Evolutionary conservation across 2,329 filamentous ascomycete genomes (phyloP).

Genomic region (Colletotrichum higginsianum): DNA sequence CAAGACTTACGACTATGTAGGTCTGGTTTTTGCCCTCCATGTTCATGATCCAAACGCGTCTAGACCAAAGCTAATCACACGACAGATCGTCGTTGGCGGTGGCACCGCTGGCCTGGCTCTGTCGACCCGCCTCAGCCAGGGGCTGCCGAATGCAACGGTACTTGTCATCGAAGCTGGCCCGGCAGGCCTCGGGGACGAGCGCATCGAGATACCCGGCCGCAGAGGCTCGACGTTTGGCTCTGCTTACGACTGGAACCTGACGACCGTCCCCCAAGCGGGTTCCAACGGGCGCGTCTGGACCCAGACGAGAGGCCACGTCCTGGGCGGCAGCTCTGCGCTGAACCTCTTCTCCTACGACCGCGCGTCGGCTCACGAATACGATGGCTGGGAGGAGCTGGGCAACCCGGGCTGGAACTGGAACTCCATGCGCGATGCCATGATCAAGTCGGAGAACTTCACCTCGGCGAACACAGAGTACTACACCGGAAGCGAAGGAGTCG

Average conservation of each 20-base stretch:
- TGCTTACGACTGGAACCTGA: constrained; percentile 60
- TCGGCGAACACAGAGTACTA: constrained; percentile 37
- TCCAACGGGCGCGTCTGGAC: constrained; percentile 57
- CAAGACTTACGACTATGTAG: too few species aligned
- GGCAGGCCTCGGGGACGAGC: constrained; percentile 47
- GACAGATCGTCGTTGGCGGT: constrained; percentile 26
- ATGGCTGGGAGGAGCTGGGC: constrained; percentile 55
- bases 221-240: constrained; percentile 49
- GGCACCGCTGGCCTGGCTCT: constrained; percentile 26
- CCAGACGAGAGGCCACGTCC: constrained; percentile 62
- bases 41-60: too few species aligned
- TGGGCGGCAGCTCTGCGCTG: constrained; percentile 64
- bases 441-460: constrained; percentile 48
- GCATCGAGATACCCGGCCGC: constrained; percentile 52
- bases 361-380: constrained; percentile 53
- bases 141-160: constrained; percentile 49
- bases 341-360: constrained; percentile 61
- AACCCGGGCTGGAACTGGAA: constrained; percentile 54
- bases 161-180: constrained; percentile 51
- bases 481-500: constrained; percentile 37
- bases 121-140: constrained; percentile 49
- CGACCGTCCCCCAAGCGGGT: constrained; percentile 56
- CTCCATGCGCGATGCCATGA: constrained; percentile 53
- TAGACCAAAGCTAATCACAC: background rate
- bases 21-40: too few species aligned